Percentiles rank a stretch among this genome's conserved stretches.
Conservation (phyloP, 495 filamentous ascomycete species). For the Aspergillus sparsus region DNA sequence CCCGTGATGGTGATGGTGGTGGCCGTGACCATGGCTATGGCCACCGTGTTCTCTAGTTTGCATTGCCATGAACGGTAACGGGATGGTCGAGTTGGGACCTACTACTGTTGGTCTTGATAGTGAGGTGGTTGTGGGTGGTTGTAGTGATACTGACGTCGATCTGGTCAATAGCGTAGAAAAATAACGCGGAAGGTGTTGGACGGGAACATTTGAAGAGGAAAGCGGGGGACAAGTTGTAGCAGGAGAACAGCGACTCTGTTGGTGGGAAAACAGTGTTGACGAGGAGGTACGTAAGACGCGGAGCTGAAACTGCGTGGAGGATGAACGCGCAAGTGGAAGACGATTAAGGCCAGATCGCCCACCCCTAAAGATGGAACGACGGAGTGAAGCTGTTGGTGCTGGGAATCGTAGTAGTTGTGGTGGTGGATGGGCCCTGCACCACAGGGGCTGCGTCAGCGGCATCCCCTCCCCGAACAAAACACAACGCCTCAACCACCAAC, state of each 20-base stretch:
- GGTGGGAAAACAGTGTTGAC: slow-evolving; percentile 14
- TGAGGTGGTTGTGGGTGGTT: background rate
- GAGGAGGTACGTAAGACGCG: slow-evolving; percentile 32
- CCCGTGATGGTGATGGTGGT: slow-evolving; percentile 71
- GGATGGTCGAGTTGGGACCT: slow-evolving; percentile 8
- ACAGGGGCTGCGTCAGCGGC: slow-evolving; percentile 52
- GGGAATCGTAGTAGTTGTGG: background rate
- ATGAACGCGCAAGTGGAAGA: slow-evolving; percentile 20
- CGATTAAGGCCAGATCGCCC: slow-evolving; percentile 18
- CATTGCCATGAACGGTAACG: slow-evolving; percentile 35
- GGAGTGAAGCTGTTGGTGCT: slow-evolving; percentile 19
- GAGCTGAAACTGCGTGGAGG: slow-evolving; percentile 30
- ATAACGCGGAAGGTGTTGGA: slow-evolving; percentile 25
- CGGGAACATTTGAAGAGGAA: slow-evolving; percentile 27
- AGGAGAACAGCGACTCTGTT: background rate
- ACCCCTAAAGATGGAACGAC: slow-evolving; percentile 23
- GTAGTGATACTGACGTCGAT: background rate
- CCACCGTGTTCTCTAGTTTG: slow-evolving; percentile 44
- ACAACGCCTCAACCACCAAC: slow-evolving; percentile 7
- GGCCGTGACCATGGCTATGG: slow-evolving; percentile 30
- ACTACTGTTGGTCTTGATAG: no score
- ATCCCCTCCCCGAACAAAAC: slow-evolving; percentile 24
- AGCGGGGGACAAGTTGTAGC: slow-evolving; percentile 14
- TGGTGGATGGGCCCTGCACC: slow-evolving; percentile 47
- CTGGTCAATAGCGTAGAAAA: slow-evolving; percentile 19